Conservation (phyloP, 805 yeast species). For the Hanseniaspora pseudoguilliermondii region DNA sequence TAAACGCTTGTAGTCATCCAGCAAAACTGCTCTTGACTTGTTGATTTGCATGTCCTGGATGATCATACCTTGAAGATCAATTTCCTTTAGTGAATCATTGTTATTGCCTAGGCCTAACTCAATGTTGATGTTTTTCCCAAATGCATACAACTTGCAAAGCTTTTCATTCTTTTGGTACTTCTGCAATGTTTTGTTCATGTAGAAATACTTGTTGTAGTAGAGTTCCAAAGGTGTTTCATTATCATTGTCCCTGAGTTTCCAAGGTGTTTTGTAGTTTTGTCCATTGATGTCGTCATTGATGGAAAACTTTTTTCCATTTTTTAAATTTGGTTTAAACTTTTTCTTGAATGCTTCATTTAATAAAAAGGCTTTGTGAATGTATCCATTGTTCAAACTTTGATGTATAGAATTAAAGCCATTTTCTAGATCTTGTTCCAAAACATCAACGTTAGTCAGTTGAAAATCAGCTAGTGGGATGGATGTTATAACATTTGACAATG, state of each 20-base stretch:
- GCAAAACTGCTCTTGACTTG: constrained; percentile 50
- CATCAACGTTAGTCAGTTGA: constrained; percentile 26
- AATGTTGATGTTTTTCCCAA: constrained; percentile 51
- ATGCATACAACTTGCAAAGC: constrained; percentile 35
- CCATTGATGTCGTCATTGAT: constrained; percentile 12
- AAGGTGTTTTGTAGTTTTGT: constrained; percentile 19
- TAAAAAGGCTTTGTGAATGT: constrained; percentile 23
- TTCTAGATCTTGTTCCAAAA: constrained; percentile 47
- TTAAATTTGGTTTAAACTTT: constrained; percentile 1
- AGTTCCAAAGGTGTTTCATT: constrained; percentile 64
- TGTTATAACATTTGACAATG: constrained; percentile 21
- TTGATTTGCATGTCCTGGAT: constrained; percentile 40
- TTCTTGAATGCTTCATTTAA: constrained; percentile 23
- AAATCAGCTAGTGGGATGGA: constrained; percentile 19
- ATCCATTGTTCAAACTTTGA: constrained; percentile 34
- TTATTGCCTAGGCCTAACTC: constrained; percentile 58
- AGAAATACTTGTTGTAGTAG: constrained; percentile 27
- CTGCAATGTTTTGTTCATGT: background rate
- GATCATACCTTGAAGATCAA: constrained; percentile 19
- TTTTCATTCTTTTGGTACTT: constrained; percentile 35
- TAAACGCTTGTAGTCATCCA: constrained; percentile 43
- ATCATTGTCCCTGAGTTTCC: constrained; percentile 51
- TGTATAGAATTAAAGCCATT: constrained; percentile 77
- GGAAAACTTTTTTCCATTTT: background rate
- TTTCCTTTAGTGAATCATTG: constrained; percentile 35